Percentiles rank a stretch among this genome's conserved stretches.
Conservation (phyloP, 768 basidiomycete species). For the Serendipita sp. region DNA sequence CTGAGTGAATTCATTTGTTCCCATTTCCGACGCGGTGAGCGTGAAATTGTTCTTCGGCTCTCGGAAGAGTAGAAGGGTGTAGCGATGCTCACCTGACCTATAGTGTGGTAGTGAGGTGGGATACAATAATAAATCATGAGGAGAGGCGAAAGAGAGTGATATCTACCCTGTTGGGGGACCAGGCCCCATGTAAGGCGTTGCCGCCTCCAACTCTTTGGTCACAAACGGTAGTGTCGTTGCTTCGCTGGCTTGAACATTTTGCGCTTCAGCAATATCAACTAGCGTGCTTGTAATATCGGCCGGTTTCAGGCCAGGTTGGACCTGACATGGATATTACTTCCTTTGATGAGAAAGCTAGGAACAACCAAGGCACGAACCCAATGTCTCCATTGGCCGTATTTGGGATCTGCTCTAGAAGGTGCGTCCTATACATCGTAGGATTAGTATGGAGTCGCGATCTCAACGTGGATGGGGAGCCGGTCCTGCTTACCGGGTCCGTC, state of each 20-base stretch:
- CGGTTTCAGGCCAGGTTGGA: background rate
- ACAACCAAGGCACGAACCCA: background rate
- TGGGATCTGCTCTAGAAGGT: background rate
- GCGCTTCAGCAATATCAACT: too few relatives aligned
- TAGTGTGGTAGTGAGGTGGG: background rate
- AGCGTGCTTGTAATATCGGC: background rate
- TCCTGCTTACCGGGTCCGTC: background rate
- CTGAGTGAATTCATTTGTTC: constrained; percentile 28
- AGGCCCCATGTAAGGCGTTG: constrained; percentile 41
- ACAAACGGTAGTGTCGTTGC: background rate
- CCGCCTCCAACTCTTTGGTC: background rate
- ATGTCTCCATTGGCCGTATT: background rate
- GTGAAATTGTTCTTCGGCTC: constrained; percentile 32
- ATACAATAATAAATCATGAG: constrained; percentile 7
- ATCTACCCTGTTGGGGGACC: constrained; percentile 38
- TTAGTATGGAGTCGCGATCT: background rate
- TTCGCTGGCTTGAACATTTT: background rate
- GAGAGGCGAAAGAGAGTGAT: background rate
- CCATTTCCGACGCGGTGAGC: constrained; percentile 33
- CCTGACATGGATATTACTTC: background rate
- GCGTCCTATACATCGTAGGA: background rate
- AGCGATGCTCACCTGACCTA: background rate
- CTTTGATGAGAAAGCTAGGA: background rate
- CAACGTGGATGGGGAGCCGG: background rate
- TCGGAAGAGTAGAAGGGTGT: constrained; percentile 44